Base-by-base conservation (phyloP, 352 stramenopile genomes). In the Globisporangium canariense region DNA sequence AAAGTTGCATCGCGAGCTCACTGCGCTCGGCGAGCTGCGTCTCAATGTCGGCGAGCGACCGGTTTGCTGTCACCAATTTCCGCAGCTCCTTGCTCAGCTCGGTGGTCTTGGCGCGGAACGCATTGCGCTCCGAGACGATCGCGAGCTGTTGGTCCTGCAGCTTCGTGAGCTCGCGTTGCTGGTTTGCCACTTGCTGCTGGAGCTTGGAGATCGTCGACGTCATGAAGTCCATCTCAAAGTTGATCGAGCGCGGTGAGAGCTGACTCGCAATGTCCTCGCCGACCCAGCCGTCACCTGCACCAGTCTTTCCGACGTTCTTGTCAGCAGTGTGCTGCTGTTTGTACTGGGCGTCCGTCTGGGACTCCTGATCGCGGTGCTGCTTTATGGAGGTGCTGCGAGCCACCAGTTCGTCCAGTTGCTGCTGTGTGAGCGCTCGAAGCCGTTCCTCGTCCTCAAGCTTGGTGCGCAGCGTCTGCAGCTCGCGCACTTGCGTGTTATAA, bases 21-120 rank as follows among this genome's bases (percentile, higher is more conserved):
- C 65, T 81, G n/a, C 79, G 76, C 30, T 91, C 85, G n/a, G 75
- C 69, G 1, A 92, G 67, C 65, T 89, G 79, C 13, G 58, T 40
- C 51, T 78, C 71, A 22, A 93, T 72, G 22, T 91, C 78, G 0
- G 76, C 71, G 0, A 92, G 65, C 28, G 79, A 78, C 5, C 70
- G 68, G 45, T 88, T 82, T 14, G 70, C 62, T 16, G 58, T 70
- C 3, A 93, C 68, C 16, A 93, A 63, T 28, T 70, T 83, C 32
- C 79, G 82, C 9, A 93, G 70, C 45, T 94, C 85, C 51, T 77
- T 81, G 0, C 76, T 75, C 32, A 94, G 53, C 30, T 89, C 79
- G 1, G 52, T 47, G 0, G 83, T 74, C 51, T 87, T 83, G 0
- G 76, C 60, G 0, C 78, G 73, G n/a, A 89, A 78, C 49, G 75